These are phyloP conservation scores for Syzygium jambos DNA, from an alignment of 345 rosid species.

Conservation along the genomic window DNA sequence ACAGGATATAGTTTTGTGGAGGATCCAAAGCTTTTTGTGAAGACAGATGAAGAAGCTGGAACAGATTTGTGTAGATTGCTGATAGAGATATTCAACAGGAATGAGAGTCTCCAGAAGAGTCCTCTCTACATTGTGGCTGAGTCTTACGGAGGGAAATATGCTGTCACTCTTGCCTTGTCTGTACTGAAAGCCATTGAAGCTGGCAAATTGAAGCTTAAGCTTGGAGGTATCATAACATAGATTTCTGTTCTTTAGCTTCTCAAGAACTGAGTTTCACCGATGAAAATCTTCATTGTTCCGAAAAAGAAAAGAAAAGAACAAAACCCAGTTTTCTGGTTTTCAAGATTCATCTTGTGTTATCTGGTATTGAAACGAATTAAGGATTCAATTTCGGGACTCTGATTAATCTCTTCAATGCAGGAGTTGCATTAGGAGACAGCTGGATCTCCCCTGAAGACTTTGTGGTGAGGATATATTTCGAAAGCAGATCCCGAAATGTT, in stretches of 20 bases:
- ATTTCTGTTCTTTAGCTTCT: not conserved
- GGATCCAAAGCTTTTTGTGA: slow-evolving; percentile 26
- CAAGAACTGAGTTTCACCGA: not conserved
- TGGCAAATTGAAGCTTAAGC: slow-evolving; percentile 49
- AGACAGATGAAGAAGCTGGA: slow-evolving; percentile 77
- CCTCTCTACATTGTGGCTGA: slow-evolving; percentile 80
- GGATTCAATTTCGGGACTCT: not conserved
- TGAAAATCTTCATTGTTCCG: not conserved
- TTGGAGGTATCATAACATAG: slow-evolving; percentile 48
- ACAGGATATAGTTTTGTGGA: slow-evolving; percentile 47
- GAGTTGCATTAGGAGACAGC: not conserved
- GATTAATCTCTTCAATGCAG: not conserved
- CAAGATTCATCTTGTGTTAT: not conserved
- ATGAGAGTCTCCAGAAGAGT: slow-evolving; percentile 40
- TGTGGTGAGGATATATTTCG: not conserved
- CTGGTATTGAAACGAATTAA: not conserved
- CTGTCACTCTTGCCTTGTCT: slow-evolving; percentile 68
- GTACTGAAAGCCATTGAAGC: slow-evolving; percentile 45
- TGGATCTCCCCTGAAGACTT: not conserved
- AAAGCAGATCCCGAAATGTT: not conserved
- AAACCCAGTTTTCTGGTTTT: not conserved
- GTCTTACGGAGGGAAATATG: slow-evolving; percentile 92
- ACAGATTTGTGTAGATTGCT: slow-evolving; percentile 57
- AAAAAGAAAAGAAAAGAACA: not conserved
- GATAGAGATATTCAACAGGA: slow-evolving; percentile 35